phyloP scores from a whole-genome alignment of 148 eudicot species.

The Linanthus parryae region DNA sequence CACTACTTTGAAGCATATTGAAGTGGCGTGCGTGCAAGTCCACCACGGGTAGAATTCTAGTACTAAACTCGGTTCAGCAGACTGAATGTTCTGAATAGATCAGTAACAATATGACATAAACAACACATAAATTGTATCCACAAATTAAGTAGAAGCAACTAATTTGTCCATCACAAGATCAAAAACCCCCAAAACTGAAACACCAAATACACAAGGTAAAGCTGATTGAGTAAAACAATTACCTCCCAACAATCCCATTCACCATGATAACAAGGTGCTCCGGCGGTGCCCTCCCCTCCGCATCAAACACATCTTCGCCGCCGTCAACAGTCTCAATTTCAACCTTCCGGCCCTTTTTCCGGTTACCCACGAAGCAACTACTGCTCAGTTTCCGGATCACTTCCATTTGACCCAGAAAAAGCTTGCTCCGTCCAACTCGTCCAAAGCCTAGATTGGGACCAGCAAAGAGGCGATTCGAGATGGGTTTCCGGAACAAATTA shows the following conservation, averaged over 20 bases:
- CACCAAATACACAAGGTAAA: no score
- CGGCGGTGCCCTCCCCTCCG: conserved; percentile 31
- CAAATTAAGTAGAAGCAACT: no score
- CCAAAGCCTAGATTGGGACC: conserved; percentile 18
- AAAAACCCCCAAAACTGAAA: no score
- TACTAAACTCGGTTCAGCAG: no score
- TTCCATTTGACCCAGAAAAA: conserved; percentile 28
- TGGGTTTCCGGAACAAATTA: conserved; percentile 10
- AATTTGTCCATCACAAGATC: no score
- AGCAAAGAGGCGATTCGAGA: conserved; percentile 12
- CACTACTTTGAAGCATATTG: no score
- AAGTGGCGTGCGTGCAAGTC: no score
- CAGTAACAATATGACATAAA: no score
- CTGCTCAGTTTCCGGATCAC: conserved; percentile 34
- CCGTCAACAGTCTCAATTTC: conserved; percentile 31
- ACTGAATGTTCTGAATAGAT: no score
- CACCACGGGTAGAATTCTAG: no score
- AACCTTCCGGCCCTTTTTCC: conserved; percentile 28
- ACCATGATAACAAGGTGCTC: conserved; percentile 85
- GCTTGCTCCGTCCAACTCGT: conserved; percentile 7
- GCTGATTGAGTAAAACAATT: no score
- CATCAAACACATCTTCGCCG: conserved; percentile 45
- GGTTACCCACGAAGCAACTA: conserved; percentile 37
- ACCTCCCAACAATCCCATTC: conserved; percentile 89
- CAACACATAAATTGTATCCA: no score